Evolutionary conservation across 2,329 filamentous ascomycete species (phyloP).

Genomic region (Claviceps citrina): DNA sequence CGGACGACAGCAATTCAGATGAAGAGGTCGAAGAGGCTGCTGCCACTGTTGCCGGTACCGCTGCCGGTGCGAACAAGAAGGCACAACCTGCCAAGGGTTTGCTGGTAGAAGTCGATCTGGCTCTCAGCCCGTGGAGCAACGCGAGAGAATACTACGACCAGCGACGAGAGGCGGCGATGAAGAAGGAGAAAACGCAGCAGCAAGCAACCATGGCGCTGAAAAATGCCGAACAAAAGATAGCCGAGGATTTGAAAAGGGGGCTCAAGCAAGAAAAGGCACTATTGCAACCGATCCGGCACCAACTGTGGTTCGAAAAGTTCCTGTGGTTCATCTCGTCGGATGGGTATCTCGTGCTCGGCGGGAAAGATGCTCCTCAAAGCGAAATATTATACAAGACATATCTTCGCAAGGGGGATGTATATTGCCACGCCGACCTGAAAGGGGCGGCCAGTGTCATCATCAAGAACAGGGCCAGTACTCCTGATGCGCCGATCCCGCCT

Average conservation of each 20-base stretch:
- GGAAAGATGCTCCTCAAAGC: constrained; percentile 76
- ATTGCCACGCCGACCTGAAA: constrained; percentile 77
- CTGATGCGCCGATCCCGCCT: constrained; percentile 78
- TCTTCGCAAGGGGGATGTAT: constrained; percentile 77
- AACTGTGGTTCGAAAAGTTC: constrained; percentile 96
- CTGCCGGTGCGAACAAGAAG: constrained; percentile 17
- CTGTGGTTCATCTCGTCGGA: constrained; percentile 90
- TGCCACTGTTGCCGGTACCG: constrained; percentile 5
- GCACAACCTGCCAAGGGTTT: constrained; percentile 39
- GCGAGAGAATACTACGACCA: constrained; percentile 86
- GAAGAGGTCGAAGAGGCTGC: constrained; percentile 17
- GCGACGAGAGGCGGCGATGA: constrained; percentile 66
- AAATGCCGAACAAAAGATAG: constrained; percentile 78
- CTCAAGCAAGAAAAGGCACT: constrained; percentile 86
- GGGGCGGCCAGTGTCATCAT: constrained; percentile 77
- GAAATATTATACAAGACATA: constrained; percentile 83
- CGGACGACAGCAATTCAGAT: constrained; percentile 44
- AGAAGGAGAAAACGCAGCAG: constrained; percentile 72
- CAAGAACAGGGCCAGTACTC: constrained; percentile 66
- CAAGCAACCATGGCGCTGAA: constrained; percentile 74
- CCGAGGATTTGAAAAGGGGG: constrained; percentile 68
- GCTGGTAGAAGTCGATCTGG: constrained; percentile 71
- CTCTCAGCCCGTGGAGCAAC: constrained; percentile 72
- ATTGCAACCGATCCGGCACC: constrained; percentile 65
- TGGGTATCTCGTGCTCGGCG: constrained; percentile 80